Conservation (phyloP, 2,329 filamentous ascomycete genomes). For the Aspergillus aculeatus region DNA sequence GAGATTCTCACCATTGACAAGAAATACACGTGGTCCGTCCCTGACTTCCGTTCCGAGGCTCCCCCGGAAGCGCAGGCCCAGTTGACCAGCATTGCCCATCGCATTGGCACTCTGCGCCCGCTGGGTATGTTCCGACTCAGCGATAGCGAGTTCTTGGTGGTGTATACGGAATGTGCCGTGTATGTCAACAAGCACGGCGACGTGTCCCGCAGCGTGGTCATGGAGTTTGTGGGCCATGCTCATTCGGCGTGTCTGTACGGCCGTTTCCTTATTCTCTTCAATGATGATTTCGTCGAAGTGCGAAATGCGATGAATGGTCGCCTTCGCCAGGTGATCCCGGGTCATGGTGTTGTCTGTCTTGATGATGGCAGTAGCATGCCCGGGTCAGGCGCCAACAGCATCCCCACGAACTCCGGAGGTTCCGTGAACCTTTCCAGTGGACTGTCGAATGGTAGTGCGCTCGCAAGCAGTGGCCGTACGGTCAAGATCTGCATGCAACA, state of each 20-base stretch:
- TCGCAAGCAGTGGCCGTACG: conserved; percentile 57
- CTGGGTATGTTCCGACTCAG: conserved; percentile 96
- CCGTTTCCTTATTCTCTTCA: conserved; percentile 88
- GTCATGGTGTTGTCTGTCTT: conserved; percentile 82
- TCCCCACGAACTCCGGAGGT: conserved; percentile 42
- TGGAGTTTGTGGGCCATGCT: conserved; percentile 98
- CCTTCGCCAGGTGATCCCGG: conserved; percentile 88
- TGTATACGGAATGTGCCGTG: conserved; percentile 93
- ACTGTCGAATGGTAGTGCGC: conserved; percentile 35
- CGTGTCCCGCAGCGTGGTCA: conserved; percentile 87
- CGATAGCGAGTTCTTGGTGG: conserved; percentile 87
- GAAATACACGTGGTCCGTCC: conserved; percentile 91
- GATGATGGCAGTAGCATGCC: conserved; percentile 66
- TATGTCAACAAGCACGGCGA: conserved; percentile 99
- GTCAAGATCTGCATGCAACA: conserved; percentile 96
- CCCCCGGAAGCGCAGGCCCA: conserved; percentile 59
- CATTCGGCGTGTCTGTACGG: conserved; percentile 84
- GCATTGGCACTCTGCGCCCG: conserved; percentile 78
- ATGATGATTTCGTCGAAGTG: conserved; percentile 95
- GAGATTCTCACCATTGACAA: conserved; percentile 97
- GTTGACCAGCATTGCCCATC: conserved; percentile 79
- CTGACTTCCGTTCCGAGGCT: conserved; percentile 68
- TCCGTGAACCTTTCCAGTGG: conserved; percentile 28
- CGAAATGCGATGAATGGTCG: conserved; percentile 95
- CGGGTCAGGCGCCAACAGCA: conserved; percentile 38